These are phyloP conservation scores for Baorangia bicolor DNA, from an alignment of 768 basidiomycete species.

Conservation along the genomic window DNA sequence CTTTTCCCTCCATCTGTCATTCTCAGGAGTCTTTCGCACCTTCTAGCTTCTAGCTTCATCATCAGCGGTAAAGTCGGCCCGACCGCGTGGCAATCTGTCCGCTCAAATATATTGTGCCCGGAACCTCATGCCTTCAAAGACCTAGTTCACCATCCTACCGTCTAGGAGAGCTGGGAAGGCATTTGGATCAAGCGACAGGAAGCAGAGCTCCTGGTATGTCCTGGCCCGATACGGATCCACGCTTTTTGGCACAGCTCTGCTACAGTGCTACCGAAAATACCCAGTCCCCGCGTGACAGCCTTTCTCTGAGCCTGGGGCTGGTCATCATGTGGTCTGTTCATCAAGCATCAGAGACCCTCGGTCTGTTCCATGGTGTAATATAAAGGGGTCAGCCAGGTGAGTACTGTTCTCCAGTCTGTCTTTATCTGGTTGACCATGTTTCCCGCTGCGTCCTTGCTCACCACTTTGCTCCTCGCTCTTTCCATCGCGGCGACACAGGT, in stretches of 20 bases:
- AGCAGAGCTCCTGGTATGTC: neutral
- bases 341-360: neutral
- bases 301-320: neutral
- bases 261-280: conserved; percentile 7
- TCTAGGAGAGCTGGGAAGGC: neutral
- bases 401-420: conserved; percentile 14
- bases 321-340: conserved; percentile 13
- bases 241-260: neutral
- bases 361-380: conserved; percentile 3
- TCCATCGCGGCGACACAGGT: conserved; percentile 46
- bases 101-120: neutral
- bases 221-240: neutral
- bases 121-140: neutral
- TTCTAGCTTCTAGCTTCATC: too few species aligned
- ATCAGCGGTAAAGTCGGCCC: too few species aligned
- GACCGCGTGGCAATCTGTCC: neutral
- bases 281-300: conserved; percentile 5
- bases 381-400: conserved; percentile 16
- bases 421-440: conserved; percentile 35
- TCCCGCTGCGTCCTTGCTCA: conserved; percentile 39
- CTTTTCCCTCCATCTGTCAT: too few species aligned
- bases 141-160: too few species aligned
- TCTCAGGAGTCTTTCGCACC: too few species aligned
- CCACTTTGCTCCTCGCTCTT: conserved; percentile 45
- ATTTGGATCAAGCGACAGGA: neutral